Percentiles rank a stretch among this genome's conserved stretches.
phyloP scores from a whole-genome alignment of 1,284 basidiomycete species.

The Wolfiporia cocos region DNA sequence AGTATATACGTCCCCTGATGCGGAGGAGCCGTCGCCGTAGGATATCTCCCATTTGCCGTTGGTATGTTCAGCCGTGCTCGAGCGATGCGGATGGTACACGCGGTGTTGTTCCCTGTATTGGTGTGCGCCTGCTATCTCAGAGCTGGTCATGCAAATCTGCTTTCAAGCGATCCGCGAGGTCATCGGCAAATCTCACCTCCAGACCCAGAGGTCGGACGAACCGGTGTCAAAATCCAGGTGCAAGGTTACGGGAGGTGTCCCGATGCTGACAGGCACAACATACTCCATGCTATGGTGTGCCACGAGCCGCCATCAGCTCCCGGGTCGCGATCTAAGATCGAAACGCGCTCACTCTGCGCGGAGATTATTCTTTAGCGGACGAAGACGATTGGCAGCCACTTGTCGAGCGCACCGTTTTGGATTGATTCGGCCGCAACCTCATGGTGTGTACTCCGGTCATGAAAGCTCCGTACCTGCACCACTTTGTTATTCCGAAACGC shows the following conservation, averaged over 20 bases:
- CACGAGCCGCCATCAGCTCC: slow-evolving; percentile 1
- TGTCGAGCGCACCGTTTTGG: slow-evolving; percentile 26
- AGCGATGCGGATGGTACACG: slow-evolving; percentile 29
- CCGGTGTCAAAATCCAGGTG: slow-evolving; percentile 35
- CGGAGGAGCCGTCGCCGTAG: slow-evolving; percentile 35
- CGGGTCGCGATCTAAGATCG: background rate
- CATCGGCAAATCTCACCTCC: slow-evolving; percentile 17
- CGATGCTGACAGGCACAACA: slow-evolving; percentile 32
- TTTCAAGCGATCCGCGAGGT: too few relatives aligned
- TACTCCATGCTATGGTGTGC: slow-evolving; percentile 25
- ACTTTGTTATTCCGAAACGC: slow-evolving; percentile 25
- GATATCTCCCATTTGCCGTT: slow-evolving; percentile 31
- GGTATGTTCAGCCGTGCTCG: slow-evolving; percentile 25
- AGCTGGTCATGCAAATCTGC: too few relatives aligned
- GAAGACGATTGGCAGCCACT: background rate
- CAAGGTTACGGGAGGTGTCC: slow-evolving; percentile 31
- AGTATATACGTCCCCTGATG: slow-evolving; percentile 29
- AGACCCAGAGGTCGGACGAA: slow-evolving; percentile 32
- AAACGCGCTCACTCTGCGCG: slow-evolving; percentile 10
- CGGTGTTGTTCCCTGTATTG: slow-evolving; percentile 20
- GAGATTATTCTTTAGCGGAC: background rate
- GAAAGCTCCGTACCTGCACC: slow-evolving; percentile 23
- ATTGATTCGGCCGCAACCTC: slow-evolving; percentile 31
- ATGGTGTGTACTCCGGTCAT: slow-evolving; percentile 22
- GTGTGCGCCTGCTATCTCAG: slow-evolving; percentile 20